A percentile compares a stretch with the other conserved stretches of the same genome.
Evolutionary conservation across 2,329 filamentous ascomycete genomes (phyloP).

Genomic region (Hymenoscyphus repandus): DNA sequence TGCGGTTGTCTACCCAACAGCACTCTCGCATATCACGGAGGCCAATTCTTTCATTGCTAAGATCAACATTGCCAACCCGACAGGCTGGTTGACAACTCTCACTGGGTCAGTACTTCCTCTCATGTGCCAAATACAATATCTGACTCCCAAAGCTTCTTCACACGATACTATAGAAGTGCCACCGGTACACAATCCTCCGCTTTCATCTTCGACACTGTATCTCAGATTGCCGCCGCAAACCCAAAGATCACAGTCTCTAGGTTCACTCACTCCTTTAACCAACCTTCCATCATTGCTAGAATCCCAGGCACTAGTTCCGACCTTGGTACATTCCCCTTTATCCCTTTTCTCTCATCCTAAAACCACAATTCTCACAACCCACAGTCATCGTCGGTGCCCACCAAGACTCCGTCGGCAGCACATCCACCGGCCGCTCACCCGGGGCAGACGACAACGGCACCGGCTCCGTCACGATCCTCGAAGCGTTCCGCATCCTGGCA

Average conservation of each 20-base stretch:
- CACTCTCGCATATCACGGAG: conserved; percentile 5
- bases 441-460: conserved; percentile 93
- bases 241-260: conserved; percentile 4
- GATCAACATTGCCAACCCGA: conserved; percentile 6
- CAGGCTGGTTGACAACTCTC: conserved; percentile 5
- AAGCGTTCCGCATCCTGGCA: conserved; percentile 76
- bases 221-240: conserved; percentile 4
- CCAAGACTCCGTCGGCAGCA: conserved; percentile 65
- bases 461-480: conserved; percentile 87
- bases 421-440: conserved; percentile 47
- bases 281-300: conserved; percentile 12
- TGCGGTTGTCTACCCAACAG: conserved; percentile 10
- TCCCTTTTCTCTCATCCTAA: neutral
- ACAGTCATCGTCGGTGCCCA: conserved; percentile 76
- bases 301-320: conserved; percentile 9
- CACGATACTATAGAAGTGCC: conserved; percentile 8
- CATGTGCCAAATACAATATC: no score
- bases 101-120: conserved; percentile 3
- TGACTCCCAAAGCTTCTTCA: conserved; percentile 2
- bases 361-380: neutral
- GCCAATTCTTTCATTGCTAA: conserved; percentile 8
- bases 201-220: conserved; percentile 7
- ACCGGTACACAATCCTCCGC: conserved; percentile 6
- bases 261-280: conserved; percentile 11
- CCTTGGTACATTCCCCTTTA: conserved; percentile 1